These are phyloP conservation scores for Cercis canadensis DNA, from an alignment of 306 rosid genomes.

Conservation along the genomic window DNA sequence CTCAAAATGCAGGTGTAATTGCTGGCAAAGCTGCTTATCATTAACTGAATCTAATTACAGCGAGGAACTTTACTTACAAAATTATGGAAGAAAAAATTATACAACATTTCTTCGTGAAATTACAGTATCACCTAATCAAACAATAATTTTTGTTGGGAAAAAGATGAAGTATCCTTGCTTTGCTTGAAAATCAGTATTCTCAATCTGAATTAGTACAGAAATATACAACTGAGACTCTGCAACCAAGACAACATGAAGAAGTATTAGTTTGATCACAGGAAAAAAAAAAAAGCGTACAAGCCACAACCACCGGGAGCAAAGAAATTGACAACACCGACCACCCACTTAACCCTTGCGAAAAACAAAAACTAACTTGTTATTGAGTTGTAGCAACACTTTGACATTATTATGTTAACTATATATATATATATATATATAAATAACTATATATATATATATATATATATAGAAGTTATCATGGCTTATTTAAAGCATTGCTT, in stretches of 20 bases:
- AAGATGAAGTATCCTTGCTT: constrained; percentile 52
- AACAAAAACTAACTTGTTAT: background rate
- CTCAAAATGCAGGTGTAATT: constrained; percentile 28
- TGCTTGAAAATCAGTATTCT: constrained; percentile 61
- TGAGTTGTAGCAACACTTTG: background rate
- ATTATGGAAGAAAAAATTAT: constrained; percentile 47
- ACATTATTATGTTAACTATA: background rate
- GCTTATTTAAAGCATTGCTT: background rate
- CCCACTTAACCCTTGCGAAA: background rate
- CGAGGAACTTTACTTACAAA: constrained; percentile 59
- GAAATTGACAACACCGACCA: background rate
- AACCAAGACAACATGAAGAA: constrained; percentile 41
- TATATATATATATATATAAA: too few species aligned
- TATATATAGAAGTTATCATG: too few species aligned
- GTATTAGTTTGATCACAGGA: constrained; percentile 41
- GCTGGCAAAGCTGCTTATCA: constrained; percentile 57
- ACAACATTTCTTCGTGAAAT: constrained; percentile 42
- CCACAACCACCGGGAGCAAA: background rate
- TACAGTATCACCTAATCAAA: constrained; percentile 47
- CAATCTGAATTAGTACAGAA: constrained; percentile 53
- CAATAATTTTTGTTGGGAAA: constrained; percentile 45
- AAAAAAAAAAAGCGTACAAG: background rate
- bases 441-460: too few species aligned
- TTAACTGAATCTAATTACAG: constrained; percentile 53
- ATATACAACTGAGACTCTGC: constrained; percentile 71